Evolutionary conservation across 441 rosid genomes (phyloP).

Genomic region (Raphanus hybrid): DNA sequence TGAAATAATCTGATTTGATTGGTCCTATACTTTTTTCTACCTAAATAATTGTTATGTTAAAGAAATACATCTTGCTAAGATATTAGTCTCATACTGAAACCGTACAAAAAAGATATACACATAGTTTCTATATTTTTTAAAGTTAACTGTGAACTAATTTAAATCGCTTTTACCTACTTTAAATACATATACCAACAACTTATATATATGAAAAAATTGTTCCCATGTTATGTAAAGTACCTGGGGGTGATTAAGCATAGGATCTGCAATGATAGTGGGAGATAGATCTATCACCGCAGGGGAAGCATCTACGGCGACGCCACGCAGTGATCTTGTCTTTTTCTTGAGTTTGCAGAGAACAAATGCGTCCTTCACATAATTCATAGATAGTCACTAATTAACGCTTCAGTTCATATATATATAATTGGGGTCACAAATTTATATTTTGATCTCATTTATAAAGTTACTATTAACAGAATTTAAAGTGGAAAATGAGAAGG

Average conservation of each 20-base stretch:
- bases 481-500: background rate
- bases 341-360: conserved; percentile 39
- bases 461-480: background rate
- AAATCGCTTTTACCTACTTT: background rate
- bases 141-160: background rate
- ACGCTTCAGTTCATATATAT: background rate
- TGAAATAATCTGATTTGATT: background rate
- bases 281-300: background rate
- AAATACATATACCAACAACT: background rate
- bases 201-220: background rate
- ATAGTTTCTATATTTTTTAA: background rate
- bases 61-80: background rate
- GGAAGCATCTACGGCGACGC: background rate
- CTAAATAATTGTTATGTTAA: background rate
- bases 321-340: conserved; percentile 10
- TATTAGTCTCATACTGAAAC: background rate
- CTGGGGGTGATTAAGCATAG: conserved; percentile 13
- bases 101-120: background rate
- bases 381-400: conserved; percentile 14
- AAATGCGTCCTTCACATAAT: conserved; percentile 28
- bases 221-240: background rate
- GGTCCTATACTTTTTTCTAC: background rate
- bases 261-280: background rate
- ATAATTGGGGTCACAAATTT: background rate
- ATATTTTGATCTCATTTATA: background rate